Conservation (phyloP, 2,329 filamentous ascomycete genomes). For the Coniochaeta pulveracea region DNA sequence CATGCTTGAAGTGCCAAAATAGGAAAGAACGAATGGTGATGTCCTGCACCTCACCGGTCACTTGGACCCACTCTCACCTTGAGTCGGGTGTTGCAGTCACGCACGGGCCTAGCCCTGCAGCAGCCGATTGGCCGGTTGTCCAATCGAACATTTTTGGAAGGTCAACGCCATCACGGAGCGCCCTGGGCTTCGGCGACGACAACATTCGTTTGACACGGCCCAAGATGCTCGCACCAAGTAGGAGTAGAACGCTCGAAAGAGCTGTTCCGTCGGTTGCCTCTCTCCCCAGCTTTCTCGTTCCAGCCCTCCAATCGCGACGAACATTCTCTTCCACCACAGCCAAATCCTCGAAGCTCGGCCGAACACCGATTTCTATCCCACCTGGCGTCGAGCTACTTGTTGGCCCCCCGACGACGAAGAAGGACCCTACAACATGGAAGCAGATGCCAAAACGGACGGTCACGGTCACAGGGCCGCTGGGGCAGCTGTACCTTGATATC, state of each 20-base stretch:
- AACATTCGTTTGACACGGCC: constrained; percentile 6
- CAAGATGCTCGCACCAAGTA: constrained; percentile 54
- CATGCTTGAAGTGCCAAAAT: no score
- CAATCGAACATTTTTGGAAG: constrained; percentile 6
- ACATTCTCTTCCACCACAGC: constrained; percentile 62
- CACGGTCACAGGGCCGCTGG: constrained; percentile 69
- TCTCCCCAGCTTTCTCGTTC: constrained; percentile 64
- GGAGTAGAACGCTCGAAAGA: constrained; percentile 48
- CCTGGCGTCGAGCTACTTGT: constrained; percentile 70
- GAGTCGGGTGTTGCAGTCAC: no score
- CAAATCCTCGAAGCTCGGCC: constrained; percentile 73
- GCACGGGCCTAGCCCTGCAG: background rate
- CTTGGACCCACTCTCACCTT: constrained; percentile 1
- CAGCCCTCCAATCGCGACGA: constrained; percentile 50
- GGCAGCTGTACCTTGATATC: constrained; percentile 67
- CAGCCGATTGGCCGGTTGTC: background rate
- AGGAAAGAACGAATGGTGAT: no score
- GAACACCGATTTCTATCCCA: constrained; percentile 68
- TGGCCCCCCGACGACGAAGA: constrained; percentile 45
- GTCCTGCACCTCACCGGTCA: background rate
- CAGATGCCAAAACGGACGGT: constrained; percentile 55
- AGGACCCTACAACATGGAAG: constrained; percentile 47
- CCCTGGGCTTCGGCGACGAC: background rate
- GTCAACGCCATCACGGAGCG: constrained; percentile 2
- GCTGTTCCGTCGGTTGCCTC: constrained; percentile 36